Evolutionary conservation across 768 basidiomycete genomes (phyloP).

Genomic region (Multifurca ochricompacta): DNA sequence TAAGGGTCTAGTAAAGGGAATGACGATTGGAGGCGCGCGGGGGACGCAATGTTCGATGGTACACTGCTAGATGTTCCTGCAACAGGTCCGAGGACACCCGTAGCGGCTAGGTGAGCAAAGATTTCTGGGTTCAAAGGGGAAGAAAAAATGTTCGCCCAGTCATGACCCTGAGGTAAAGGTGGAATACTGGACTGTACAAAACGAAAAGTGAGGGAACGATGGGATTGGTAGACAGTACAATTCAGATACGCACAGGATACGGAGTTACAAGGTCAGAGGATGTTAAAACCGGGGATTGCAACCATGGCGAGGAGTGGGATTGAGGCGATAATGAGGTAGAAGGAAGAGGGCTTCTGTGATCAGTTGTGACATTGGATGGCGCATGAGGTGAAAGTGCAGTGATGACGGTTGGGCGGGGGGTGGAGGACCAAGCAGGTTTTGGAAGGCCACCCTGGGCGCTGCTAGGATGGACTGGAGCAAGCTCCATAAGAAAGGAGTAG

Average conservation of each 20-base stretch:
- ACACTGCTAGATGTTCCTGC: slow-evolving; percentile 32
- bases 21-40: slow-evolving; percentile 13
- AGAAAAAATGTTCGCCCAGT: slow-evolving; percentile 56
- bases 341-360: slow-evolving; percentile 10
- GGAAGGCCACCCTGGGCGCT: slow-evolving; percentile 9
- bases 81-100: slow-evolving; percentile 44
- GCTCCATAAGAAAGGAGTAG: slow-evolving; percentile 13
- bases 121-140: slow-evolving; percentile 51
- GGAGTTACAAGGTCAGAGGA: slow-evolving; percentile 20
- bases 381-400: slow-evolving; percentile 11
- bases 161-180: slow-evolving; percentile 27
- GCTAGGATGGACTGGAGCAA: slow-evolving; percentile 9
- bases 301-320: slow-evolving; percentile 29
- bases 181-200: slow-evolving; percentile 22
- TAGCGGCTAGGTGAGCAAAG: slow-evolving; percentile 55
- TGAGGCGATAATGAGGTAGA: slow-evolving; percentile 19
- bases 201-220: slow-evolving; percentile 16
- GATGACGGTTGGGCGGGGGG: slow-evolving; percentile 22
- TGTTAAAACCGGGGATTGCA: slow-evolving; percentile 24
- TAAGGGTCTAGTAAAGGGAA: neutral
- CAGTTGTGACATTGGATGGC: neutral
- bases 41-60: slow-evolving; percentile 30
- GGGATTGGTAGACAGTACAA: neutral
- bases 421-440: slow-evolving; percentile 29
- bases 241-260: slow-evolving; percentile 15